A percentile compares a stretch with the other conserved stretches of the same genome.
phyloP scores from a whole-genome alignment of 805 yeast genomes.

The Metschnikowia picachoensis region DNA sequence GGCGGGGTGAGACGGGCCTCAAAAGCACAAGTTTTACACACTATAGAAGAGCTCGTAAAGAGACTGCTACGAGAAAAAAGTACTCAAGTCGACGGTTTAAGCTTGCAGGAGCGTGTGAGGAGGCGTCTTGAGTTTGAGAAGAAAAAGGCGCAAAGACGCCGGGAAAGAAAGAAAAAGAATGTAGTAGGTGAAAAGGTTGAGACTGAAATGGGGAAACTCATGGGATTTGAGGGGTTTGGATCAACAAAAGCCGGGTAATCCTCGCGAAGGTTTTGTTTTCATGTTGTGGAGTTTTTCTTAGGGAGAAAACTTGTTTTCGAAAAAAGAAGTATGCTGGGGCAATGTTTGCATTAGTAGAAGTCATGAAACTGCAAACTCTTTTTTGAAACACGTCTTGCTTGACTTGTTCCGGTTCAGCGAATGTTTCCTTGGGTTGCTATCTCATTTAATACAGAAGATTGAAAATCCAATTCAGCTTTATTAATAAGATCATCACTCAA shows the following conservation, averaged over 20 bases:
- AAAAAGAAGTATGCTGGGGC: too few species aligned
- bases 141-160: constrained; percentile 26
- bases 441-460: too few species aligned
- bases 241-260: constrained; percentile 30
- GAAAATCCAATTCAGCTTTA: too few species aligned
- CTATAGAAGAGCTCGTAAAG: constrained; percentile 28
- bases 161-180: constrained; percentile 19
- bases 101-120: constrained; percentile 40
- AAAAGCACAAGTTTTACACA: constrained; percentile 28
- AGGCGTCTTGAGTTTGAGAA: constrained; percentile 38
- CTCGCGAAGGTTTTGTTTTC: neutral
- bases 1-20: constrained; percentile 36
- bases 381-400: too few species aligned
- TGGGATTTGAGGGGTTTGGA: constrained; percentile 63
- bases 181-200: constrained; percentile 1
- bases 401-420: too few species aligned
- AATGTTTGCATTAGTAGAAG: too few species aligned
- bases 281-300: too few species aligned
- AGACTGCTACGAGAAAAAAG: constrained; percentile 19
- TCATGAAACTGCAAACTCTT: too few species aligned
- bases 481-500: too few species aligned
- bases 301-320: too few species aligned
- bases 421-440: too few species aligned
- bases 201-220: constrained; percentile 30
- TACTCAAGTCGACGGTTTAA: constrained; percentile 12